Evolutionary conservation across 2,329 filamentous ascomycete genomes (phyloP), one percentile per base, ranked within the genome.

Genomic region (Alternaria arbusti): DNA sequence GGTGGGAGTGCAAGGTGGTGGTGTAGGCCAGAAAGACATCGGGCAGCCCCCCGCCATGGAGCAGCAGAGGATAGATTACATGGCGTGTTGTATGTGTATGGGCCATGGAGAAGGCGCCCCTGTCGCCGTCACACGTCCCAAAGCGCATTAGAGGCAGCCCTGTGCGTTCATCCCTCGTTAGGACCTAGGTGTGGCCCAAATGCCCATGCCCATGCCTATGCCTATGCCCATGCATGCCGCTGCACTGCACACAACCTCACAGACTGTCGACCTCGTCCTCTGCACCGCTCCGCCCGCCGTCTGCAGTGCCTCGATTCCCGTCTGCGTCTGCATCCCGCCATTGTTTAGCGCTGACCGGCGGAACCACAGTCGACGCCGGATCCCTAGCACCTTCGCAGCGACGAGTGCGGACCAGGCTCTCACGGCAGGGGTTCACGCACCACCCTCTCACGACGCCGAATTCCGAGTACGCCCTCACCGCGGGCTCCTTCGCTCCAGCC

Each of bases 391-490:
- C 36, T 40, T 50, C 43, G 54, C 69, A 65, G 65, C 72, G 63
- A 66, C 49, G 49, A 63, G 63, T 69, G 30, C 54, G 32, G 17
- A 57, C 32, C 50, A 52, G 46, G 45, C 66, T 60, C 64, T 67
- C 57, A 62, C 67, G 47, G 68, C 70, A 72, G 69, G 72, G 72
- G 72, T 64, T 67, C 62, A 64, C 54, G 54, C 57, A 45, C 57
- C 54, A 55, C 45, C 28, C 51, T 44, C 52, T 61, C 64, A 57
- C 62, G 32, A 56, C 47, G 47, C 59, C 58, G 57, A 63, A 57
- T 52, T 45, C 56, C 61, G 54, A 63, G 47, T 46, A 63, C 68
- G 64, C 44, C 49, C 36, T 65, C 57, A 43, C 47, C 47, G 52
- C 23, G 30, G 43, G 45, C 51, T 30, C 40, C 32, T n/a, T 11